Percentiles rank a stretch among this genome's conserved stretches.
These are phyloP conservation scores for Sphaerulina vaccinii DNA, from an alignment of 2,329 filamentous ascomycete genomes.

Conservation along the genomic window DNA sequence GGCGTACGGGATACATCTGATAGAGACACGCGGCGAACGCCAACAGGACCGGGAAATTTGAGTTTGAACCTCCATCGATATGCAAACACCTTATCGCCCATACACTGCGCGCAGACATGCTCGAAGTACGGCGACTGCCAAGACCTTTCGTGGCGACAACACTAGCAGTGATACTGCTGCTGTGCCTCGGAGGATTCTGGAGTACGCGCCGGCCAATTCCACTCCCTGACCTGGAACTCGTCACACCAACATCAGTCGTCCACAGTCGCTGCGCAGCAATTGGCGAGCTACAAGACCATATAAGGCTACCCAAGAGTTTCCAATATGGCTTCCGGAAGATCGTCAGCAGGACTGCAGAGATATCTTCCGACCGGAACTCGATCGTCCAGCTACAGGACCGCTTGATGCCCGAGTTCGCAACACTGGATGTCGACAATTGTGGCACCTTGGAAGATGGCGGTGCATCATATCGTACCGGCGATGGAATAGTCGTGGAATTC, in stretches of 20 bases:
- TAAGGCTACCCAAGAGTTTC: neutral
- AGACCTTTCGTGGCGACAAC: slow-evolving; percentile 6
- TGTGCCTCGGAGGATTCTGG: neutral
- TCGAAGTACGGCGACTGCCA: neutral
- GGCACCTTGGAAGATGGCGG: neutral
- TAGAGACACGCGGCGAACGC: no score
- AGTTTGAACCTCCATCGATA: no score
- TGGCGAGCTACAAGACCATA: neutral
- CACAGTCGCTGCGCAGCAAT: neutral
- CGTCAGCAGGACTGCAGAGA: neutral
- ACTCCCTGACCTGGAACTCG: neutral
- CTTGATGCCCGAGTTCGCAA: neutral
- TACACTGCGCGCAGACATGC: neutral
- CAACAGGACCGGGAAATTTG: no score
- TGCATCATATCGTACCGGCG: neutral
- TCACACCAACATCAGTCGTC: neutral
- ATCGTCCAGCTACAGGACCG: neutral
- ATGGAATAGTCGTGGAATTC: neutral
- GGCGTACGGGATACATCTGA: no score
- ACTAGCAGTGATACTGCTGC: neutral
- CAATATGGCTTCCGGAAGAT: neutral
- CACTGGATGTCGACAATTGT: neutral
- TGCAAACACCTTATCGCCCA: neutral
- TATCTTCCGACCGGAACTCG: neutral
- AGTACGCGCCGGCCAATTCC: neutral